Evolutionary conservation across 768 basidiomycete genomes (phyloP).

Genomic region (Trametes cingulata): DNA sequence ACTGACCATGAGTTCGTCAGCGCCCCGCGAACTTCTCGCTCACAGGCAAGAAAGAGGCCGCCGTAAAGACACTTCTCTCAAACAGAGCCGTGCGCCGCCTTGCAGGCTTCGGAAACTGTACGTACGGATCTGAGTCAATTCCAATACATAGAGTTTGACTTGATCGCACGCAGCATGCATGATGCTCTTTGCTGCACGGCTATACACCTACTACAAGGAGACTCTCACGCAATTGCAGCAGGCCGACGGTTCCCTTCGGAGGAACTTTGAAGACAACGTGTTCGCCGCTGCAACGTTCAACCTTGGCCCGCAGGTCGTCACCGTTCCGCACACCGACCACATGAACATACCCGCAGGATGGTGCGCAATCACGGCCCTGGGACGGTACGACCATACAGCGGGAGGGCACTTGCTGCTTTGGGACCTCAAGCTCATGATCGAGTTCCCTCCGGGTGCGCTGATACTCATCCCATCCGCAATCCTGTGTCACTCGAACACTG

Average conservation of each 20-base stretch:
- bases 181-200: not conserved
- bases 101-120: too few species aligned
- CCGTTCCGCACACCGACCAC: constrained; percentile 28
- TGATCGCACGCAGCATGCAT: not conserved
- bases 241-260: not conserved
- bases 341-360: constrained; percentile 35
- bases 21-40: too few species aligned
- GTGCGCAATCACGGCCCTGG: constrained; percentile 35
- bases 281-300: constrained; percentile 35
- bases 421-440: constrained; percentile 28
- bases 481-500: constrained; percentile 11
- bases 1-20: too few species aligned
- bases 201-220: too few species aligned
- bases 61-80: too few species aligned
- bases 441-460: constrained; percentile 27
- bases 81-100: too few species aligned
- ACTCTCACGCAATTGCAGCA: too few species aligned
- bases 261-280: constrained; percentile 30
- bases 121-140: too few species aligned
- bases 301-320: constrained; percentile 25
- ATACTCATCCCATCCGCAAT: constrained; percentile 11
- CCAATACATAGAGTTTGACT: too few species aligned
- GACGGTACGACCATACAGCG: constrained; percentile 29
- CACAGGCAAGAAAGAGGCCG: too few species aligned
- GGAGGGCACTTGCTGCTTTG: constrained; percentile 38